Evolutionary conservation across 257 asterid genomes (phyloP), one percentile per base, ranked within the genome.

Genomic region (Fraxinus quadrangulata): DNA sequence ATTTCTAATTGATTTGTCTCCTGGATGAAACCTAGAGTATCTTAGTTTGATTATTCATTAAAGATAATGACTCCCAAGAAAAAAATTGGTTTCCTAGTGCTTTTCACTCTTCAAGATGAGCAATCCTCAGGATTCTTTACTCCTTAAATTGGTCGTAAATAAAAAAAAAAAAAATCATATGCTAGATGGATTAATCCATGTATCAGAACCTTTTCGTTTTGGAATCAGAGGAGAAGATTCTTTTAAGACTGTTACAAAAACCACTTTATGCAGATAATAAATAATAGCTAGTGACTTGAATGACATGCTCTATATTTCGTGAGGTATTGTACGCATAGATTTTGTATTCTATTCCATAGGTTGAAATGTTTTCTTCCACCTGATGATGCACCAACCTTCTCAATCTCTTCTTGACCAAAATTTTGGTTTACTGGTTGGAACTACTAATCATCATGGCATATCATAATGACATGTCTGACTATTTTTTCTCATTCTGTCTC

Each of bases 401-500:
- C 11, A 11, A 9, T 23, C 30, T 51, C 31, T n/a, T 56, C 67
- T 61, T 23, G 28, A 21, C 31, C 67, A 61, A 61, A 61, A n/a
- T 23, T 21, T 61, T 19, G 26, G 8, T 8, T n/a, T 56, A 56
- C 28, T 6, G 10, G 26, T 56, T 56, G 66, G 30, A 26, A 67
- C 59, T 23, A 31, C 21, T 47, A 49, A 73, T 74, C 33, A 31
- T 19, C 74, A 67, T 9, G 28, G 24, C 39, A 72, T 61, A 45
- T 37, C 39, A 12, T 40, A 42, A 9, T 39, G 40, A 26, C 54
- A 68, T 63, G 31, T 74, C 75, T 69, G 28, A 30, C 61, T 75
- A 59, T 7, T 59, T 59, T 54, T 59, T 23, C 5, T 72, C 59
- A 77, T 51, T 70, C 31, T 83, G 40, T 56, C 36, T 73, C n/a